Evolutionary conservation across 176 grass and related monocot species (phyloP).

Genomic region (Zizania latifolia): DNA sequence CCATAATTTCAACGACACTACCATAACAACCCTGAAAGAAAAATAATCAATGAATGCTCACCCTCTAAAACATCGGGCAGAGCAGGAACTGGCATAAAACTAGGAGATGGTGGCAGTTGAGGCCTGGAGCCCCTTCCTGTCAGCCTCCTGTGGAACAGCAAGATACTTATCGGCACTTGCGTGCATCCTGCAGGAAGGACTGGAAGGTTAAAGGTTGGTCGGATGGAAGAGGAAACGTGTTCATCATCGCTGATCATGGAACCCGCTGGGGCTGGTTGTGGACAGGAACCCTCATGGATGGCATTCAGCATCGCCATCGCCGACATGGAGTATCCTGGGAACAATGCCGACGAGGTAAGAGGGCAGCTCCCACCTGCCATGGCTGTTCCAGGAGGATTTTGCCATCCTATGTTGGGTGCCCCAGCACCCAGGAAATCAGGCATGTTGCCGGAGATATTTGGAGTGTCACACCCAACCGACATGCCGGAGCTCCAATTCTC

Average conservation of each 20-base stretch:
- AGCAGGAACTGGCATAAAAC: slow-evolving; percentile 3
- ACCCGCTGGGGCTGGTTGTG: neutral
- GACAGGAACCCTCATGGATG: neutral
- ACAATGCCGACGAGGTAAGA: neutral
- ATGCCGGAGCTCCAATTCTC: slow-evolving; percentile 3
- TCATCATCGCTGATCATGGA: neutral
- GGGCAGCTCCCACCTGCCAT: neutral
- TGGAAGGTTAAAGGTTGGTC: slow-evolving; percentile 23
- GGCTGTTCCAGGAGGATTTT: neutral
- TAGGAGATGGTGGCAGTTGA: neutral
- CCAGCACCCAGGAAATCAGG: neutral
- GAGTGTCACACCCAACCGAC: slow-evolving; percentile 11
- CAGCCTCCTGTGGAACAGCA: slow-evolving; percentile 35
- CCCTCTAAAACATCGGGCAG: slow-evolving; percentile 16
- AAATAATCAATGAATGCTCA: slow-evolving; percentile 22
- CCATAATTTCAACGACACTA: neutral
- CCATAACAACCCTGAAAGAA: neutral
- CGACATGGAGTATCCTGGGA: slow-evolving; percentile 6
- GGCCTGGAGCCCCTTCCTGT: slow-evolving; percentile 2
- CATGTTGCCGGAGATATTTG: neutral
- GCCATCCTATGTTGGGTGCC: neutral
- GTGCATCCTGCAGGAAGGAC: slow-evolving; percentile 30
- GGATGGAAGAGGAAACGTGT: neutral
- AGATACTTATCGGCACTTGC: slow-evolving; percentile 41
- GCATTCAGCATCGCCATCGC: neutral